Evolutionary conservation across 139 green algal species (phyloP).

Genomic region (Haematococcus lacustris): DNA sequence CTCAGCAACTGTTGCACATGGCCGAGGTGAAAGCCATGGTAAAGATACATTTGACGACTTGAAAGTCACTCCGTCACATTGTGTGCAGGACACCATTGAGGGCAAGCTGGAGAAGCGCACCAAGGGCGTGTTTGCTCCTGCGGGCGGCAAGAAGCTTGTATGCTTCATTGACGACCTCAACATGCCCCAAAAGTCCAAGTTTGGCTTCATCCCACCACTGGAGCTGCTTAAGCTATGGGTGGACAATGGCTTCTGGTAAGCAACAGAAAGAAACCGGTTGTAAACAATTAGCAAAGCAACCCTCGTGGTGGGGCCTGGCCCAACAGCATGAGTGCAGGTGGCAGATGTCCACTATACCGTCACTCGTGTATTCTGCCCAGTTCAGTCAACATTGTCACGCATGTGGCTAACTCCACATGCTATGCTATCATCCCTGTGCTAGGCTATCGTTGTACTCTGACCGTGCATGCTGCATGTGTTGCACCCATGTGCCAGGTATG

Average conservation of each 20-base stretch:
- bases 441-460: background rate
- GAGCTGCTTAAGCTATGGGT: conserved; percentile 83
- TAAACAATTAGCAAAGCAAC: too few species aligned
- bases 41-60: too few species aligned
- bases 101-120: conserved; percentile 80
- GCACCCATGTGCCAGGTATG: conserved; percentile 64
- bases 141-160: conserved; percentile 64
- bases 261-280: too few species aligned
- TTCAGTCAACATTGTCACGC: background rate
- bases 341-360: background rate
- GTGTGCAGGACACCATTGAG: conserved; percentile 75
- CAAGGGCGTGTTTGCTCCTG: conserved; percentile 73
- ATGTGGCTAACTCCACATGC: background rate
- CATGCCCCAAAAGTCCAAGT: conserved; percentile 67
- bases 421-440: background rate
- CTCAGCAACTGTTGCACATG: background rate
- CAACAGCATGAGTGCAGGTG: too few species aligned
- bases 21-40: background rate
- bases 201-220: conserved; percentile 78
- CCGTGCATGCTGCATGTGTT: too few species aligned
- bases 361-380: background rate
- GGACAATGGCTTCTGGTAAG: conserved; percentile 79
- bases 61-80: too few species aligned
- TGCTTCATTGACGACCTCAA: conserved; percentile 70
- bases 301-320: too few species aligned